Evolutionary conservation across 208 protist species (phyloP).

Genomic region (Trypanosoma caninum): DNA sequence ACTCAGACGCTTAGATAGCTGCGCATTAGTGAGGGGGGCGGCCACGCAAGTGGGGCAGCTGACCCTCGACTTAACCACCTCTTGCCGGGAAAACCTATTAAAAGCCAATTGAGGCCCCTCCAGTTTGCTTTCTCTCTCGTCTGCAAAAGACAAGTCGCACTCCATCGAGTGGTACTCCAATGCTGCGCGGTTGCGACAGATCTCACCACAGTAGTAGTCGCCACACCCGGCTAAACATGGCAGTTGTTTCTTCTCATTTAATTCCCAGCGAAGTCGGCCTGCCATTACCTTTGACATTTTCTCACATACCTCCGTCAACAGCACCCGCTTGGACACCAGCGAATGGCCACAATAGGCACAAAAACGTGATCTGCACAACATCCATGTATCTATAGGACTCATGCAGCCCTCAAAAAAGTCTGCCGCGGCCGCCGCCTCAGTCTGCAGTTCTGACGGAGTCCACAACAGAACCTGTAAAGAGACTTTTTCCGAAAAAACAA

Average conservation of each 20-base stretch:
- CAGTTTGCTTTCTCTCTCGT: neutral
- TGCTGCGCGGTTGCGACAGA: constrained; percentile 34
- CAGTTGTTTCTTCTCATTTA: constrained; percentile 2
- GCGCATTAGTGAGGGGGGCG: neutral
- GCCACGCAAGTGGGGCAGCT: neutral
- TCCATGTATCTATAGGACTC: neutral
- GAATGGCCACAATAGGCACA: constrained; percentile 20
- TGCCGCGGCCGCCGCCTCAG: neutral
- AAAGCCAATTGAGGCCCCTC: too few species aligned
- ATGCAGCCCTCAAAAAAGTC: neutral
- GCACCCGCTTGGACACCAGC: constrained; percentile 4
- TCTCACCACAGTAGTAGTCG: constrained; percentile 34
- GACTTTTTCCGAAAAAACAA: constrained; percentile 12
- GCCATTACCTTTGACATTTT: neutral
- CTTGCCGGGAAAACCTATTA: too few species aligned
- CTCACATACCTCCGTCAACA: constrained; percentile 3
- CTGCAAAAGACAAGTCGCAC: constrained; percentile 11
- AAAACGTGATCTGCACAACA: neutral
- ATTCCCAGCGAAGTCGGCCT: constrained; percentile 4
- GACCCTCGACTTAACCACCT: neutral
- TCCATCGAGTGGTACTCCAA: constrained; percentile 39
- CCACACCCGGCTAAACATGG: constrained; percentile 30
- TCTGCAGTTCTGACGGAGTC: neutral
- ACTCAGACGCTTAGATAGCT: neutral
- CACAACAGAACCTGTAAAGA: constrained; percentile 6